Base-by-base conservation (phyloP, 768 basidiomycete genomes). In the Phanerodontia chrysosporium region DNA sequence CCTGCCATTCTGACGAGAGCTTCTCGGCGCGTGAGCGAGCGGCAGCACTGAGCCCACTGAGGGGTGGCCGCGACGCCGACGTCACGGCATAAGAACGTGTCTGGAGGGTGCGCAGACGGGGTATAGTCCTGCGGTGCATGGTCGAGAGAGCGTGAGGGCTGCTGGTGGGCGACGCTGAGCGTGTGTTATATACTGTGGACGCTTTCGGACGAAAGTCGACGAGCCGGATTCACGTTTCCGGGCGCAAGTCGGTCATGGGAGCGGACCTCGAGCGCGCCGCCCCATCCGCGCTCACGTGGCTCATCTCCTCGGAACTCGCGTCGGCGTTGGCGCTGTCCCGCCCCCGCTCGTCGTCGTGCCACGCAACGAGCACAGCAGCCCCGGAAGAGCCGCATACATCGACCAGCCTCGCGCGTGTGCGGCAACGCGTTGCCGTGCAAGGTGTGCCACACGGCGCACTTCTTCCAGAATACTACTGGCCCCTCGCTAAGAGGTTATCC, bases 1-100 rank as follows among this genome's bases (percentile, higher is more conserved):
- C 95, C 63, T 86, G 86, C 92, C 93, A 98, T 29, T 85, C 79
- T 14, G 80, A 72, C 18, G 89, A 89, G 21, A 94, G 75, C 57
- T 80, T 79, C 64, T 90, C 84, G 1, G 90, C 91, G 62, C 81
- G 83, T 25, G 81, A 70, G 21, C 80, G 78, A 22, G 85, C 87
- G 12, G 77, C 62, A 14, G 82, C 73, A 62, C 77, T 82, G 56
- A 92, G 73, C 2, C 82, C 78, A 25, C 69, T 73, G 32, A 75
- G 64, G n/a, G 79, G 67, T 2, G 71, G 64, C 14, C 66, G 62
- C 8, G 64, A 35, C 27, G 63, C 48, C 0, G 67, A 58, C 22
- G 72, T 69, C 6, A 48, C 46, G 16, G 71, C 67, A 56, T 66
- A 67, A 16, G 63, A 44, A 35, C 72, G 67, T 13, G 62, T 65